phyloP scores from a whole-genome alignment of 1,284 basidiomycete species.

The Rhodotorula sp. region DNA sequence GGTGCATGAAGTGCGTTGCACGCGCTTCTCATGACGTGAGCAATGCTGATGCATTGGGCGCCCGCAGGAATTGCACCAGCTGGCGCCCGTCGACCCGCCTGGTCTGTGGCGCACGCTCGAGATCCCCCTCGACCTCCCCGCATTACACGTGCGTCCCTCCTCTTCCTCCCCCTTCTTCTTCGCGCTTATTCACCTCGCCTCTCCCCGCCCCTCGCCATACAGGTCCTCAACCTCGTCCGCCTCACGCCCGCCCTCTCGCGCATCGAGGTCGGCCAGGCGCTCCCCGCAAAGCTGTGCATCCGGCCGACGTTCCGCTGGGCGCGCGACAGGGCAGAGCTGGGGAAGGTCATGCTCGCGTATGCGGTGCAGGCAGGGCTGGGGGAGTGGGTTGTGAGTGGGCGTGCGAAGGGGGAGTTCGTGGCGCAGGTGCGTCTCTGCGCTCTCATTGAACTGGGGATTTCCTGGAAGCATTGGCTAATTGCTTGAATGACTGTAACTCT shows the following conservation, averaged over 20 bases:
- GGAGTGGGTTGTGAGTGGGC: constrained; percentile 80
- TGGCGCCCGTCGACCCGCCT: not conserved
- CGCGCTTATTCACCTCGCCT: not conserved
- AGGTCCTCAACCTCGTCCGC: constrained; percentile 41
- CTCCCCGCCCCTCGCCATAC: not conserved
- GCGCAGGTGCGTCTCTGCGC: constrained; percentile 59
- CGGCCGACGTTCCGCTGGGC: constrained; percentile 74
- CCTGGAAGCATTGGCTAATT: not conserved
- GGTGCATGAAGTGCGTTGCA: constrained; percentile 48
- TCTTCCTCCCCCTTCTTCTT: not conserved
- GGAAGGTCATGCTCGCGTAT: constrained; percentile 59
- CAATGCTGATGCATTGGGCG: not conserved
- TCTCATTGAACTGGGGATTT: not conserved
- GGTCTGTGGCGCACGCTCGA: constrained; percentile 65
- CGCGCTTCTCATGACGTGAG: not conserved
- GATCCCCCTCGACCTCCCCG: constrained; percentile 79
- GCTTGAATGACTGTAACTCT: constrained; percentile 9
- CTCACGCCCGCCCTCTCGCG: constrained; percentile 15
- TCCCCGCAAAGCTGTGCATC: constrained; percentile 65
- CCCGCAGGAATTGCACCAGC: not conserved
- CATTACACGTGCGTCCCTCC: constrained; percentile 65
- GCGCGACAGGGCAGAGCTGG: not conserved
- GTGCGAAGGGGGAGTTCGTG: constrained; percentile 72
- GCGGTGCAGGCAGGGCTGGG: constrained; percentile 69
- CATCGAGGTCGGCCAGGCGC: constrained; percentile 73